Conservation (phyloP, 371 early-diverging fungal genomes). For the Mortierella sp. region DNA sequence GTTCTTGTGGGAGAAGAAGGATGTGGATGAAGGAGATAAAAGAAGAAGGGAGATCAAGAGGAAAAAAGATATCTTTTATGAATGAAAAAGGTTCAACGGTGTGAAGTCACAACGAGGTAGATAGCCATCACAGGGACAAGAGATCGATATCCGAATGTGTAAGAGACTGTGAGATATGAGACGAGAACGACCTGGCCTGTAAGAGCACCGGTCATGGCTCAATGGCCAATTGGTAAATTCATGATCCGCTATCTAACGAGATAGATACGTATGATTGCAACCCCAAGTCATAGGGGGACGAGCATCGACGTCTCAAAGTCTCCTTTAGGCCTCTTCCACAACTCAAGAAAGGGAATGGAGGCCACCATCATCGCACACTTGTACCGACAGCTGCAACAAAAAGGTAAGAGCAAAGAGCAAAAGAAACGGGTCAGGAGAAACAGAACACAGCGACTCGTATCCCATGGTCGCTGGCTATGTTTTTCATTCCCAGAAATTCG, state of each 20-base stretch:
- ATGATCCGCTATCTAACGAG: not conserved
- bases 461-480: not conserved
- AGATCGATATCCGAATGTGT: not conserved
- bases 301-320: not conserved
- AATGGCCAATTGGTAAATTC: not conserved
- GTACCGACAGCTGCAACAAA: no score
- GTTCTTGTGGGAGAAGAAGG: not conserved
- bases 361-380: no score
- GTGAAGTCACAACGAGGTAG: not conserved
- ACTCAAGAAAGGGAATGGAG: no score
- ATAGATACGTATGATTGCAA: not conserved
- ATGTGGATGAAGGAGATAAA: not conserved
- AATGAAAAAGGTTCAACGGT: not conserved
- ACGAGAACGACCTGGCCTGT: not conserved
- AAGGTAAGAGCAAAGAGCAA: not conserved
- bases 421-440: not conserved
- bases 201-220: not conserved
- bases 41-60: not conserved
- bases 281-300: not conserved
- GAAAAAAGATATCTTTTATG: not conserved
- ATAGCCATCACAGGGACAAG: not conserved
- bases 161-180: conserved; percentile 11
- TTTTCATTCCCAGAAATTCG: conserved; percentile 13
- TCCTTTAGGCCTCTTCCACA: not conserved
- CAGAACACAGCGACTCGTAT: not conserved